phyloP scores from a whole-genome alignment of 164 flowering plant genomes.

The Umbilicus rupestris region DNA sequence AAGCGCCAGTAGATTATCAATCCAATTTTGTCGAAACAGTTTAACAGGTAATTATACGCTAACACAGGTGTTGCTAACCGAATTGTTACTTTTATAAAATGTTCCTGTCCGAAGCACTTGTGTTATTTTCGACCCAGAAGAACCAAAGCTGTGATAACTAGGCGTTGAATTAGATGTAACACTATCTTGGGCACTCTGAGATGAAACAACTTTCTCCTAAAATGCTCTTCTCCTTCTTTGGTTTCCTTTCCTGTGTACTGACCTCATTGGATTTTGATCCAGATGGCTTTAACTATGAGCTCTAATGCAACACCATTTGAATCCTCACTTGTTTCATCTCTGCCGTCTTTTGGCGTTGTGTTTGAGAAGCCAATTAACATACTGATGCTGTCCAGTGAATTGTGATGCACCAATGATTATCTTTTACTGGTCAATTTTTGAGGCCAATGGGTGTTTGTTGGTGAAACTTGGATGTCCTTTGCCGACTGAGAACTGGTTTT shows the following conservation, averaged over 20 bases:
- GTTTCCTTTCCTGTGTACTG: conserved; percentile 14
- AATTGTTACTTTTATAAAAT: too few relatives aligned
- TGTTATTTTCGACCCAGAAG: too few relatives aligned
- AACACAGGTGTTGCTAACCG: too few relatives aligned
- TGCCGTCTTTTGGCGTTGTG: conserved; percentile 18
- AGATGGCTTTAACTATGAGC: conserved; percentile 35
- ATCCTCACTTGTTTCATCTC: conserved; percentile 17
- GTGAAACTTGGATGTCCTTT: neutral
- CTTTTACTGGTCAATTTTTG: neutral
- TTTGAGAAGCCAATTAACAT: neutral
- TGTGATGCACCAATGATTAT: neutral
- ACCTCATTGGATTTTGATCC: conserved; percentile 33
- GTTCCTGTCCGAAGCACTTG: too few relatives aligned
- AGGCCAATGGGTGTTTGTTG: neutral
- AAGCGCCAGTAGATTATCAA: too few relatives aligned
- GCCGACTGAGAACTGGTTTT: neutral
- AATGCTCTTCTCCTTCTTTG: conserved; percentile 15
- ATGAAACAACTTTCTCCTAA: conserved; percentile 25
- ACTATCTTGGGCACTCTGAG: conserved; percentile 29
- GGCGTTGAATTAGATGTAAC: too few relatives aligned
- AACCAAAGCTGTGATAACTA: too few relatives aligned
- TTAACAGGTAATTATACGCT: too few relatives aligned
- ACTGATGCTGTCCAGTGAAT: neutral
- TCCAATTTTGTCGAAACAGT: too few relatives aligned
- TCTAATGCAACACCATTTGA: conserved; percentile 31